Evolutionary conservation across 2,329 filamentous ascomycete species (phyloP).

Genomic region (Metarhizium rileyi): DNA sequence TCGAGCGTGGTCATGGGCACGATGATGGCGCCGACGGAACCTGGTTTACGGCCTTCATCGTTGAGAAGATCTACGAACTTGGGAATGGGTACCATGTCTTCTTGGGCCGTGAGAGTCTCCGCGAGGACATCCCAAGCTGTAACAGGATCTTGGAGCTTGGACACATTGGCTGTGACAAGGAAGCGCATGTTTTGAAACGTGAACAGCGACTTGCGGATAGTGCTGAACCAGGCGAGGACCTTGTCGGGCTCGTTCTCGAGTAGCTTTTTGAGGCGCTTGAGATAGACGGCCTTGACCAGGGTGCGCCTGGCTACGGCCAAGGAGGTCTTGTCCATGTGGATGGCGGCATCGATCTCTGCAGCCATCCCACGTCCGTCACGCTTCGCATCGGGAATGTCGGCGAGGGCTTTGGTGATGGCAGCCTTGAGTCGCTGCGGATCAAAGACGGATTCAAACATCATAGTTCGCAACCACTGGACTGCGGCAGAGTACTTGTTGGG

Average conservation of each 20-base stretch:
- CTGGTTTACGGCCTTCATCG: conserved; percentile 63
- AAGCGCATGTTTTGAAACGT: conserved; percentile 78
- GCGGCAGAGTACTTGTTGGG: conserved; percentile 75
- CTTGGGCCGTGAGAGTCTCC: conserved; percentile 25
- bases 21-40: conserved; percentile 63
- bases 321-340: conserved; percentile 70
- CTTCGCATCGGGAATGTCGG: conserved; percentile 87
- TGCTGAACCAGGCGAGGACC: conserved; percentile 69
- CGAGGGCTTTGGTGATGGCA: conserved; percentile 68
- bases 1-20: conserved; percentile 89
- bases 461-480: conserved; percentile 73
- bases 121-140: conserved; percentile 60
- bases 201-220: conserved; percentile 66
- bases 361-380: conserved; percentile 67
- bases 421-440: conserved; percentile 59
- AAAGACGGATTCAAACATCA: conserved; percentile 85
- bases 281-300: conserved; percentile 77
- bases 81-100: conserved; percentile 58
- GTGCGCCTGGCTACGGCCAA: conserved; percentile 69
- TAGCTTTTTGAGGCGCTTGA: conserved; percentile 75
- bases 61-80: conserved; percentile 63
- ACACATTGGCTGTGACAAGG: conserved; percentile 72
- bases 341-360: conserved; percentile 59
- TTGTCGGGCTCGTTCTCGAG: conserved; percentile 65
- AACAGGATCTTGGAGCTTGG: conserved; percentile 63